Conservation (phyloP, 805 yeast species). For the Kuraishia floccosa region DNA sequence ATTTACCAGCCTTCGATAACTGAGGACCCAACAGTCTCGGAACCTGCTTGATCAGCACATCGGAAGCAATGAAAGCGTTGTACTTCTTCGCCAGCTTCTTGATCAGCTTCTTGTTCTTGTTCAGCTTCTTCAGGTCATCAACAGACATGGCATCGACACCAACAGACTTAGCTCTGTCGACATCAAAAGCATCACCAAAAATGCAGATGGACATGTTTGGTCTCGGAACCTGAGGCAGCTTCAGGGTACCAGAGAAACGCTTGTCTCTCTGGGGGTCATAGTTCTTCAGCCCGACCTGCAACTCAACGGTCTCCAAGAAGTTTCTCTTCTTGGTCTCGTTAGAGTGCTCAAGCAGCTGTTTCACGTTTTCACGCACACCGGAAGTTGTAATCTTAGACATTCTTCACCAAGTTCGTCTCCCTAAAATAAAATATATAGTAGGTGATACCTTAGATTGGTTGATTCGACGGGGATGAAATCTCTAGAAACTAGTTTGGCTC, state of each 20-base stretch:
- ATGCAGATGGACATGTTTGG: conserved; percentile 99
- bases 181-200: conserved; percentile 99
- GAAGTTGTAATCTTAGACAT: conserved; percentile 88
- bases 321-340: conserved; percentile 98
- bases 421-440: conserved; percentile 44
- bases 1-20: conserved; percentile 99
- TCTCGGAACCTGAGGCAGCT: conserved; percentile 98
- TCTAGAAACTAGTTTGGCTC: neutral
- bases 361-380: conserved; percentile 95
- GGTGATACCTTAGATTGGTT: conserved; percentile 26
- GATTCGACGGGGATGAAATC: conserved; percentile 38
- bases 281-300: conserved; percentile 99
- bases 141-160: conserved; percentile 99
- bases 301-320: conserved; percentile 99
- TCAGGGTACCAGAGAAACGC: conserved; percentile 99
- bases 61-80: conserved; percentile 99
- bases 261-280: conserved; percentile 99
- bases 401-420: conserved; percentile 53
- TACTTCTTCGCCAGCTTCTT: conserved; percentile 99
- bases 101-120: conserved; percentile 99
- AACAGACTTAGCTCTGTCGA: conserved; percentile 98
- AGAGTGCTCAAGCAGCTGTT: conserved; percentile 82
- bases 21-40: conserved; percentile 99
- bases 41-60: conserved; percentile 97
- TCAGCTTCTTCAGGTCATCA: conserved; percentile 98